Conservation (phyloP, 2,329 filamentous ascomycete genomes). For the Talaromyces sp. region DNA sequence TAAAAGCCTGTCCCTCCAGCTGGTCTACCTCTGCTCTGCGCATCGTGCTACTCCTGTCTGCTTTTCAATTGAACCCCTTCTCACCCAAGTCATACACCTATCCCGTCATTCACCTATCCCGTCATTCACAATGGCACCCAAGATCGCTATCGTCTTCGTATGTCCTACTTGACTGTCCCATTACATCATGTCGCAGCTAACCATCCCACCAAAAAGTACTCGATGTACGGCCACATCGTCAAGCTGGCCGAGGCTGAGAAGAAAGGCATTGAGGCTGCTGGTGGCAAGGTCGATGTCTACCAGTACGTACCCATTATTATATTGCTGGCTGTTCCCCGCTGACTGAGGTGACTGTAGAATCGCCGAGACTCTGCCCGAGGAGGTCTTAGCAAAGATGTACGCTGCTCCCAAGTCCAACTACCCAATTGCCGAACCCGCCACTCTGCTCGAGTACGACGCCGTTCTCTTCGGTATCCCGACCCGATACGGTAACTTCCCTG, state of each 20-base stretch:
- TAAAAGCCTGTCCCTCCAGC: not conserved
- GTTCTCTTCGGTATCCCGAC: constrained; percentile 94
- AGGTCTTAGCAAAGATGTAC: constrained; percentile 86
- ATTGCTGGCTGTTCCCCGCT: constrained; percentile 1
- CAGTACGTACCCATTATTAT: constrained; percentile 52
- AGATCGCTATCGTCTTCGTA: constrained; percentile 86
- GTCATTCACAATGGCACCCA: constrained; percentile 61
- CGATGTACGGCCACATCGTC: constrained; percentile 87
- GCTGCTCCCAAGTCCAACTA: constrained; percentile 71
- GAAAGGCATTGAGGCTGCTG: constrained; percentile 81
- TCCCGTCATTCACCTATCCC: not conserved
- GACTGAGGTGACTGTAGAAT: constrained; percentile 47
- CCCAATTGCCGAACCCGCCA: constrained; percentile 56
- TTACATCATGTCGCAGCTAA: not conserved
- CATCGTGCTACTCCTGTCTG: not conserved
- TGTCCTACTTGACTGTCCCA: constrained; percentile 32
- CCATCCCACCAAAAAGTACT: constrained; percentile 57
- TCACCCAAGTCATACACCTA: not conserved
- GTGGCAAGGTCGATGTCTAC: constrained; percentile 74
- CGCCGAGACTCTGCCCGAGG: constrained; percentile 76
- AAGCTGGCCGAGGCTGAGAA: constrained; percentile 84
- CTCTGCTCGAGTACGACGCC: constrained; percentile 72
- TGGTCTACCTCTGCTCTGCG: not conserved
- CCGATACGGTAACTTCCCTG: constrained; percentile 93
- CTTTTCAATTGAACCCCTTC: not conserved